Evolutionary conservation across 352 stramenopile species (phyloP), one percentile per base, ranked within the genome.

Genomic region (Pythium coloratum): DNA sequence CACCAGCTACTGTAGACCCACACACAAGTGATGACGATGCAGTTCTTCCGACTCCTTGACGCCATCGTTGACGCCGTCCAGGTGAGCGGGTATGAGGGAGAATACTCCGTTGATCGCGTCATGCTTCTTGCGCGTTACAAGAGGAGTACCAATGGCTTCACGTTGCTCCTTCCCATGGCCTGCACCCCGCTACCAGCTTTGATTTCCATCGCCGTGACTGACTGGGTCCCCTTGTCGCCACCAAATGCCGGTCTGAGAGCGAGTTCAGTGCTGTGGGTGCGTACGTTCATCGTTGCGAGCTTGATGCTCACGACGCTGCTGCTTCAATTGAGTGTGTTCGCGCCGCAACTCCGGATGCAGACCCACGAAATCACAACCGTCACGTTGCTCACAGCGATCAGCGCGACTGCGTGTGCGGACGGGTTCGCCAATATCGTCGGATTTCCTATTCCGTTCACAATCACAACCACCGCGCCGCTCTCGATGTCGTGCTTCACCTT

Each of bases 381-480:
- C 26, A 40, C 51, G 16, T 4, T 53, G 16, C 6, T 53, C 7
- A 53, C 46, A 14, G 51, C 28, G 2, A 58, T 30, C 51, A 30
- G 18, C 5, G 51, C 33, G 20, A 38, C 28, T n/a, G 24, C 26
- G 18, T 58, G 18, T 40, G 28, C 16, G 20, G 26, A 40, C 28
- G 20, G 13, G 6, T 6, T 58, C 26, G 51, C 51, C 20, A 7
- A 34, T 8, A 2, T 32, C 14, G 26, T 64, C 32, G 58, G 58
- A 4, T 64, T 56, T 46, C 58, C 58, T 12, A 14, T 64, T 14
- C 58, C 58, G 20, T 64, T 64, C n/a, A 30, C 12, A 16, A 64
- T 82, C 2, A 57, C 73, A 10, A 49, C 78, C 18, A 63, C 62
- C 0, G 71, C 59, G 6, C 47, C 58, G 0, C 66, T 73, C 33